Evolutionary conservation across 2,329 filamentous ascomycete genomes (phyloP), one percentile per base, ranked within the genome.

Genomic region (Colletotrichum sp.): DNA sequence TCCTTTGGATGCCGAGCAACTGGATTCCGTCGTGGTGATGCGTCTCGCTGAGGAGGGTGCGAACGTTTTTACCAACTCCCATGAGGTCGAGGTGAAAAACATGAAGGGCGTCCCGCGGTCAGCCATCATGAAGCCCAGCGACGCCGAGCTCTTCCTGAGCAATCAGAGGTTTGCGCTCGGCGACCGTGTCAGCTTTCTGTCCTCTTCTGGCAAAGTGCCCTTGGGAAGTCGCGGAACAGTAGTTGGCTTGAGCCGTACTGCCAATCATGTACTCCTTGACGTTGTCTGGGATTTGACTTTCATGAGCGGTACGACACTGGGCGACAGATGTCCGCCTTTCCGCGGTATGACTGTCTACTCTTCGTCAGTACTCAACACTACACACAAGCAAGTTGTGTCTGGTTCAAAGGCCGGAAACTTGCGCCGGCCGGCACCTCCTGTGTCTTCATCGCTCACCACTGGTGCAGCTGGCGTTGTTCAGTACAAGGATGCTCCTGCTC

Each of bases 281-380:
- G 91, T 98, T 73, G 93, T 99, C 9, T 99, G 98, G 85, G 97
- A 99, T 83, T 91, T 92, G 15, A 94, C 95, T 1, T 99, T 99
- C 85, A 98, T 99, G 96, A 98, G 96, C 81, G 97, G 97, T 77
- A 98, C 96, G 3, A 97, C 95, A 1, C 90, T 99, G 18, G 94
- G 95, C 75, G 96, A 96, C 72, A 93, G 97, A 75, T 98, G 96
- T 82, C 95, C 96, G 30, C 93, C 95, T 48, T 99, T 99, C 92
- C 93, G 96, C 43, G 97, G 97, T 68, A 96, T 97, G 83, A 98
- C 97, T 0, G 96, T 99, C 6, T 92, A 95, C 3, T 91, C 94
- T 8, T 94, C 94, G n/a, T 94, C 95, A 1, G 96, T 98, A 3
- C 90, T 99, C 39, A 99, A 99, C 85, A 88, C 98, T 72, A 93